Evolutionary conservation across 352 stramenopile species (phyloP).

Genomic region (Pythium grandisporangium): DNA sequence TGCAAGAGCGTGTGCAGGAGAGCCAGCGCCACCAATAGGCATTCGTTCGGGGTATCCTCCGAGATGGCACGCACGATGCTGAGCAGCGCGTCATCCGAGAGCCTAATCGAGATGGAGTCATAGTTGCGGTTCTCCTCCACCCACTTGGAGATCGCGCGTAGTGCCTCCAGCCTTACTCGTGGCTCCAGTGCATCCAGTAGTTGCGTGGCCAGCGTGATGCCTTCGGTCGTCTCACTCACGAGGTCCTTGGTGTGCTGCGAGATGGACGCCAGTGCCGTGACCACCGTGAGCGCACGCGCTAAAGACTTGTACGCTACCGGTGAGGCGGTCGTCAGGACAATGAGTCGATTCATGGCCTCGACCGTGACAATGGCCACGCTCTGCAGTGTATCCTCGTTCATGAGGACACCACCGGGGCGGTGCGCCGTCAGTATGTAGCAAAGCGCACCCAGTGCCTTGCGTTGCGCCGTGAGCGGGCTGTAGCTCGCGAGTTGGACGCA

Average conservation of each 20-base stretch:
- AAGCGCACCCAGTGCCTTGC: slow-evolving; percentile 35
- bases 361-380: slow-evolving; percentile 7
- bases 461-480: slow-evolving; percentile 23
- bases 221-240: slow-evolving; percentile 14
- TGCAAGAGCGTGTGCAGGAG: slow-evolving; percentile 40
- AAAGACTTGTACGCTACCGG: slow-evolving; percentile 26
- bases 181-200: slow-evolving; percentile 27
- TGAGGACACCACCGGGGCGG: slow-evolving; percentile 7
- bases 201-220: slow-evolving; percentile 25
- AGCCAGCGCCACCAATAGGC: slow-evolving; percentile 25
- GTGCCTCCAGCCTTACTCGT: slow-evolving; percentile 33
- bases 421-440: slow-evolving; percentile 8
- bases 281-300: slow-evolving; percentile 29
- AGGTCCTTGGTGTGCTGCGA: slow-evolving; percentile 19
- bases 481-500: slow-evolving; percentile 23
- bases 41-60: slow-evolving; percentile 23
- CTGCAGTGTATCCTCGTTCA: slow-evolving; percentile 1
- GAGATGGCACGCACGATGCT: slow-evolving; percentile 41
- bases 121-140: slow-evolving; percentile 27
- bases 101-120: slow-evolving; percentile 11
- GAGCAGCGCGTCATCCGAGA: slow-evolving; percentile 26
- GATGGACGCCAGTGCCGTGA: slow-evolving; percentile 31
- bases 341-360: slow-evolving; percentile 18
- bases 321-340: too few relatives aligned
- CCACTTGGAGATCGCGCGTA: slow-evolving; percentile 31